A percentile compares a stretch with the other conserved stretches of the same genome.
Evolutionary conservation across 2,329 filamentous ascomycete genomes (phyloP).

Genomic region (Sporothrix globosa): DNA sequence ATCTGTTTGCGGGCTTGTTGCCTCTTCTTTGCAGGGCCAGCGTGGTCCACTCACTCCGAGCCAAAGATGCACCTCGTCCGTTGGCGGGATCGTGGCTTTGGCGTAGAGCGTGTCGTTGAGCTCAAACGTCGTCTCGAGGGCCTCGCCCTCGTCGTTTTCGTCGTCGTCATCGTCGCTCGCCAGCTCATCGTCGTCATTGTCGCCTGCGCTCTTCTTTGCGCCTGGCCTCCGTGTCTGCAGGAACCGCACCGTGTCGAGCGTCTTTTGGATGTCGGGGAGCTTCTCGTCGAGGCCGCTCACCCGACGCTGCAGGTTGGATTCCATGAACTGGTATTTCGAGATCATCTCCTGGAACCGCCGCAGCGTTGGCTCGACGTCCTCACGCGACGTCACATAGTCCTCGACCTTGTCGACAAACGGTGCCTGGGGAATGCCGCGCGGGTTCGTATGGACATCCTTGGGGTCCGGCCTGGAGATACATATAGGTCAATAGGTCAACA

Average conservation of each 20-base stretch:
- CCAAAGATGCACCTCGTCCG: constrained; percentile 95
- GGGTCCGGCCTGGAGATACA: constrained; percentile 3
- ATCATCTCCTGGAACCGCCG: constrained; percentile 93
- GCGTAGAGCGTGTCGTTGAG: constrained; percentile 95
- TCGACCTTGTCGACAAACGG: constrained; percentile 88
- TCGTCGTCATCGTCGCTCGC: constrained; percentile 25
- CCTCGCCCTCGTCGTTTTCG: constrained; percentile 57
- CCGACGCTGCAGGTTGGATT: constrained; percentile 85
- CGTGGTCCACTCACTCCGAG: constrained; percentile 67
- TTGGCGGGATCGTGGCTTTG: constrained; percentile 78
- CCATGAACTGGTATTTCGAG: constrained; percentile 99
- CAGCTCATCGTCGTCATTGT: constrained; percentile 15
- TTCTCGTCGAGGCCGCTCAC: constrained; percentile 85
- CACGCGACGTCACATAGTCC: constrained; percentile 78
- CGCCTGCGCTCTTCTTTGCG: neutral
- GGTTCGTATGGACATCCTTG: constrained; percentile 66
- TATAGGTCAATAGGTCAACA: neutral
- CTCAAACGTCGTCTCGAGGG: constrained; percentile 91
- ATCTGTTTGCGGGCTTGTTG: neutral
- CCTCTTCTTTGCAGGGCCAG: neutral
- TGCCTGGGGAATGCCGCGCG: constrained; percentile 79
- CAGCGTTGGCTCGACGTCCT: constrained; percentile 78
- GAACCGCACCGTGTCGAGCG: constrained; percentile 86
- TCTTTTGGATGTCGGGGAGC: constrained; percentile 96
- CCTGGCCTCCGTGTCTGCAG: constrained; percentile 55